Evolutionary conservation across 176 grass and related monocot species (phyloP).

Genomic region (Cenchrus americanus): DNA sequence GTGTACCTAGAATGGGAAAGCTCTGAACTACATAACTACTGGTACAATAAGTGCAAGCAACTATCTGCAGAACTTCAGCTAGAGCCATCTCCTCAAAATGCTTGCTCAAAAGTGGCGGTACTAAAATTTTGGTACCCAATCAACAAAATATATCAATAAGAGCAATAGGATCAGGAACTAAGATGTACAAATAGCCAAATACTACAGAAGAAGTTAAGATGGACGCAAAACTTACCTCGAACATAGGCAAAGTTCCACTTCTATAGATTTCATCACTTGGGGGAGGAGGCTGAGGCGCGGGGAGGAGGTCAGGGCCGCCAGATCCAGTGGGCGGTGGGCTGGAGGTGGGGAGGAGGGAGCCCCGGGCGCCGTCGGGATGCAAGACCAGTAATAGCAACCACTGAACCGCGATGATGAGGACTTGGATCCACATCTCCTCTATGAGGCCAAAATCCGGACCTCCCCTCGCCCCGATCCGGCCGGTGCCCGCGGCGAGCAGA

Average conservation of each 20-base stretch:
- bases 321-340: no score
- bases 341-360: no score
- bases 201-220: not conserved
- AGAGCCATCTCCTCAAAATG: not conserved
- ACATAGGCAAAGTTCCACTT: conserved; percentile 96
- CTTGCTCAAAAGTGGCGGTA: not conserved
- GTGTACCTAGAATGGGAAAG: not conserved
- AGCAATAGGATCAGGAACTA: conserved; percentile 11
- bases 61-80: conserved; percentile 11
- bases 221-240: conserved; percentile 66
- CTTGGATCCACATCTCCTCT: no score
- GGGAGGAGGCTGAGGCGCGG: no score
- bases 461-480: no score
- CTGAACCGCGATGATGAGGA: no score
- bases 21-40: not conserved
- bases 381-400: no score
- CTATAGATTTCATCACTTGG: conserved; percentile 99
- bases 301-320: no score
- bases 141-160: conserved; percentile 12
- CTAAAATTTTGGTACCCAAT: not conserved
- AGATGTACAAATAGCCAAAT: not conserved
- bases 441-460: no score
- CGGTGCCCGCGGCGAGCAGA: no score
- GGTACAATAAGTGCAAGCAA: not conserved
- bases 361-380: no score